Evolutionary conservation across 371 early-diverging fungal species (phyloP).

Genomic region (Apophysomyces sp.): DNA sequence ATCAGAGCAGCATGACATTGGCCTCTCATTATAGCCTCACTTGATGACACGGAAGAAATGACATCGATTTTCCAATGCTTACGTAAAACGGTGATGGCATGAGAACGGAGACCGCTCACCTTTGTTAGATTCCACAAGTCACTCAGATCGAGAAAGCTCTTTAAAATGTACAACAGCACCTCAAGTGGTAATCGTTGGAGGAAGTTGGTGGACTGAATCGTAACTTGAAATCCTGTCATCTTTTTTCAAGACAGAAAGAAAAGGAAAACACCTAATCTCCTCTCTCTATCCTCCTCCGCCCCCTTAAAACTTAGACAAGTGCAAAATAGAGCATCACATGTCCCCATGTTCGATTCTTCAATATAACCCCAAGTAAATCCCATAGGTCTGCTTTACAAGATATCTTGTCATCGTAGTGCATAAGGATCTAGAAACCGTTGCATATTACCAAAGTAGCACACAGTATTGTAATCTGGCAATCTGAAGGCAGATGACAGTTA

Average conservation of each 20-base stretch:
- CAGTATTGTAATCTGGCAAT: too few relatives aligned
- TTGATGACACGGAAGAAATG: neutral
- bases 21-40: conserved; percentile 29
- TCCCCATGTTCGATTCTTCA: too few relatives aligned
- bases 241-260: neutral
- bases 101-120: conserved; percentile 24
- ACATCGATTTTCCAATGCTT: conserved; percentile 37
- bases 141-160: conserved; percentile 28
- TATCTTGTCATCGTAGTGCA: too few relatives aligned
- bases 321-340: too few relatives aligned
- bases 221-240: neutral
- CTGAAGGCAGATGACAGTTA: too few relatives aligned
- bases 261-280: neutral
- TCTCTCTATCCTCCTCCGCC: too few relatives aligned
- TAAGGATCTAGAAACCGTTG: too few relatives aligned
- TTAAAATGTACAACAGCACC: conserved; percentile 31
- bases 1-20: conserved; percentile 41
- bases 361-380: too few relatives aligned
- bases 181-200: conserved; percentile 34
- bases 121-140: conserved; percentile 37
- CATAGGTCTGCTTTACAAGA: too few relatives aligned
- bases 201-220: neutral
- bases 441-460: too few relatives aligned
- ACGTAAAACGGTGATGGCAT: conserved; percentile 30
- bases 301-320: too few relatives aligned